Evolutionary conservation across 2,329 filamentous ascomycete genomes (phyloP).

Genomic region (Immersiporthe knoxdaviesiana): DNA sequence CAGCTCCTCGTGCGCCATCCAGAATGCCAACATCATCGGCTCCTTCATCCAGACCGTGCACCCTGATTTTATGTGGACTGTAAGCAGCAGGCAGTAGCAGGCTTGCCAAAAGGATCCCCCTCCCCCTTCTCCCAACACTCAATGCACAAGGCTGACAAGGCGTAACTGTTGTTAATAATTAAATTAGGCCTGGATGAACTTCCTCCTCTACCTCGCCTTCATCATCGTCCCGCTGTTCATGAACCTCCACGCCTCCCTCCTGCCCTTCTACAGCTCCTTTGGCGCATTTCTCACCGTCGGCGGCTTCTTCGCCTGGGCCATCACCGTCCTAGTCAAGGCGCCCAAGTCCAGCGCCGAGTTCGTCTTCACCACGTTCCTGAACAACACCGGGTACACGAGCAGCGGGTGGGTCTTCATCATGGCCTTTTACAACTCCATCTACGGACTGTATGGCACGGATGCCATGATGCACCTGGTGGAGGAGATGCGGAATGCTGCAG

Average conservation of each 20-base stretch:
- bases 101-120: background rate
- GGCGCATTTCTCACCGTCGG: conserved; percentile 13
- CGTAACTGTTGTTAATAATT: too few relatives aligned
- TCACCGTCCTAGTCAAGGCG: conserved; percentile 11
- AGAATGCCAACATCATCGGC: conserved; percentile 11
- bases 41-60: conserved; percentile 13
- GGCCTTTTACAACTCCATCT: conserved; percentile 12
- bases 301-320: conserved; percentile 17
- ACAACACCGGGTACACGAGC: conserved; percentile 10
- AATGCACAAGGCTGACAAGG: background rate
- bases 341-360: conserved; percentile 12
- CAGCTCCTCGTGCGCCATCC: conserved; percentile 8
- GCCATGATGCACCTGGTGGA: conserved; percentile 17
- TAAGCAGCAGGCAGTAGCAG: background rate
- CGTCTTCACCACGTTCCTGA: conserved; percentile 10
- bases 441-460: conserved; percentile 7
- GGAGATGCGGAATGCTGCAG: conserved; percentile 13
- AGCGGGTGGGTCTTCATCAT: conserved; percentile 11
- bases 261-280: conserved; percentile 13
- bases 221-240: conserved; percentile 14
- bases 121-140: too few relatives aligned
- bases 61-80: conserved; percentile 8
- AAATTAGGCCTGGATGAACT: conserved; percentile 8
- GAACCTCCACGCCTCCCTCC: conserved; percentile 1
- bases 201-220: conserved; percentile 10